These are phyloP conservation scores for Sporothrix schenckii DNA, from an alignment of 2,329 filamentous ascomycete species.

Conservation along the genomic window DNA sequence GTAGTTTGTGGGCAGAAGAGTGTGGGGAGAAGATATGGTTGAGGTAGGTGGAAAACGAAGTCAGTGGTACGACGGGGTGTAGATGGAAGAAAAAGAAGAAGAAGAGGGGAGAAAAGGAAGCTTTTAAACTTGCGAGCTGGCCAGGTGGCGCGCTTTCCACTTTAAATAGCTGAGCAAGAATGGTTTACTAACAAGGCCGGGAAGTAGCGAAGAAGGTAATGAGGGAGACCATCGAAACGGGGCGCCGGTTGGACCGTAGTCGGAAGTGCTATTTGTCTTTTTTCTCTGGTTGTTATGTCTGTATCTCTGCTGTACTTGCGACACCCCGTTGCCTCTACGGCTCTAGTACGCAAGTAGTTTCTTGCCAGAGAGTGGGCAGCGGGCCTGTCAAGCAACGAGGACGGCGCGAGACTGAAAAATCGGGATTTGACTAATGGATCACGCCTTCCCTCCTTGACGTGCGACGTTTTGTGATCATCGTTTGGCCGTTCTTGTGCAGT, in stretches of 20 bases:
- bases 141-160: conserved; percentile 14
- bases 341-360: conserved; percentile 14
- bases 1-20: neutral
- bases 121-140: conserved; percentile 12
- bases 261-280: neutral
- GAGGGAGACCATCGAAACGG: conserved; percentile 21
- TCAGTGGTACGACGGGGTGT: conserved; percentile 10
- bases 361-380: neutral
- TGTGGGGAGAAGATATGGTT: conserved; percentile 16
- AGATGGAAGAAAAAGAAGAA: neutral
- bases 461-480: neutral
- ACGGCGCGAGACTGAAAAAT: neutral
- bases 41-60: neutral
- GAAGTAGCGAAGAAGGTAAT: neutral
- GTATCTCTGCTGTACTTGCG: neutral
- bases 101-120: conserved; percentile 3
- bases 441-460: conserved; percentile 34
- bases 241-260: neutral
- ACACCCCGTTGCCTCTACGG: neutral
- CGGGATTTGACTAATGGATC: conserved; percentile 35
- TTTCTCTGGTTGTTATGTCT: conserved; percentile 13
- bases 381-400: neutral
- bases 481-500: neutral
- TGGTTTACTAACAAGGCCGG: neutral
- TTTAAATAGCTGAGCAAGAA: conserved; percentile 25